Conservation (phyloP, 176 grass and related monocot genomes). For the Hsuehochloa calcarea region DNA sequence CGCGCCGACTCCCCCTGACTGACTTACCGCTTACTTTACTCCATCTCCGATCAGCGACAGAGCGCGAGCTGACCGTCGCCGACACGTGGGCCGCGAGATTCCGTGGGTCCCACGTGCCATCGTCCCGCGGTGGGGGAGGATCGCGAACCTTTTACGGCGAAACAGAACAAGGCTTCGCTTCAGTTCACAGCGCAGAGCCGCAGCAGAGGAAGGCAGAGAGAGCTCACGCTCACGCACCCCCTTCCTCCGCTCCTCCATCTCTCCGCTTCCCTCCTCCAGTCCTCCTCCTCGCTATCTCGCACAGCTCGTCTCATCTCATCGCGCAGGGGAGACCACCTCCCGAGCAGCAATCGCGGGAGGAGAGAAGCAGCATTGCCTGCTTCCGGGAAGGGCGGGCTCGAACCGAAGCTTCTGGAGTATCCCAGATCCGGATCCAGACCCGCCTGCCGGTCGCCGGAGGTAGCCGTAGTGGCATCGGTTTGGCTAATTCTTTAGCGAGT, state of each 20-base stretch:
- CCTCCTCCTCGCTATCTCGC: not conserved
- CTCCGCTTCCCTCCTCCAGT: not conserved
- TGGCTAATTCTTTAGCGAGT: not conserved
- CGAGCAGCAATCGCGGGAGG: too few relatives aligned
- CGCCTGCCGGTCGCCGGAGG: not conserved
- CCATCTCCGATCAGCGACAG: too few relatives aligned
- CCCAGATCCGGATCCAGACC: conserved; percentile 12
- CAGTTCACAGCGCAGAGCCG: not conserved
- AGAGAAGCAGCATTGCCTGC: conserved; percentile 20
- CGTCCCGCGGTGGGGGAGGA: not conserved
- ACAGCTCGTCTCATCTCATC: not conserved
- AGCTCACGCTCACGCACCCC: conserved; percentile 21
- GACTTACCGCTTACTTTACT: too few relatives aligned
- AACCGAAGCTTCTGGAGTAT: conserved; percentile 2
- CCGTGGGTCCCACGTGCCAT: not conserved
- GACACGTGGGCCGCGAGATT: not conserved
- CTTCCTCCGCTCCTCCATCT: not conserved
- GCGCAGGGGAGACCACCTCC: not conserved
- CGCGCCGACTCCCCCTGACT: too few relatives aligned
- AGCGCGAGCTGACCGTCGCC: not conserved
- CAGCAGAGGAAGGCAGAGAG: not conserved
- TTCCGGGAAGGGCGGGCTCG: not conserved
- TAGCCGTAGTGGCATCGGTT: not conserved
- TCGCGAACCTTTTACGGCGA: conserved; percentile 37
- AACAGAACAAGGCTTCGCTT: conserved; percentile 40